A percentile compares a stretch with the other conserved stretches of the same genome.
phyloP scores from a whole-genome alignment of 176 grass and related monocot species.

The Otatea glauca region DNA sequence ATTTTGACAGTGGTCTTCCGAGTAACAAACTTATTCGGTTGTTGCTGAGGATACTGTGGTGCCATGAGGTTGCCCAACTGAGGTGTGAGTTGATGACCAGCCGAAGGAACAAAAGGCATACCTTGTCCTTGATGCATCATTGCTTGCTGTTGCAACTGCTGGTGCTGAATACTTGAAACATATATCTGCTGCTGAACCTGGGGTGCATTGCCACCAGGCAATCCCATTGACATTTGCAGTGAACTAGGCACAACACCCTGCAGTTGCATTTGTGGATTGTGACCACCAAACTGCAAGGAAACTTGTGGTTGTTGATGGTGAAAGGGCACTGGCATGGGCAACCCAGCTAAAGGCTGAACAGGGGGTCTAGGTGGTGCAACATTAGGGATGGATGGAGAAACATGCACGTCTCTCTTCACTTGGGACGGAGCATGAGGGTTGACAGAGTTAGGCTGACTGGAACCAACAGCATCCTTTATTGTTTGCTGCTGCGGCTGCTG shows the following conservation, averaged over 20 bases:
- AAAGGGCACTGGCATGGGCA: slow-evolving; percentile 55
- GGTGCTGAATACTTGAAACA: slow-evolving; percentile 58
- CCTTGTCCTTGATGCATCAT: slow-evolving; percentile 81
- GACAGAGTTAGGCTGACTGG: slow-evolving; percentile 50
- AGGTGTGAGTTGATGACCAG: slow-evolving; percentile 61
- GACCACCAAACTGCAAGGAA: slow-evolving; percentile 76
- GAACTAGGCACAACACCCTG: slow-evolving; percentile 71
- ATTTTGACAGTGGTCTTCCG: slow-evolving; percentile 84
- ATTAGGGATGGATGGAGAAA: slow-evolving; percentile 43
- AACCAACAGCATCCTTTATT: slow-evolving; percentile 50
- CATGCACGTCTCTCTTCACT: slow-evolving; percentile 51
- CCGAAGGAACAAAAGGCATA: slow-evolving; percentile 57
- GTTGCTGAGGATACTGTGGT: slow-evolving; percentile 70
- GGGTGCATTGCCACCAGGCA: slow-evolving; percentile 58
- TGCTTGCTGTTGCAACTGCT: slow-evolving; percentile 75
- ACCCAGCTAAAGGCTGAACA: slow-evolving; percentile 48
- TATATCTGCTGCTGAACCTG: slow-evolving; percentile 75
- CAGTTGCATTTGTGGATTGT: slow-evolving; percentile 54
- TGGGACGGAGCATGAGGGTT: slow-evolving; percentile 55
- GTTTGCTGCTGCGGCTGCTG: slow-evolving; percentile 35
- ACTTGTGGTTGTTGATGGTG: slow-evolving; percentile 62
- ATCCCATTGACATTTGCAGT: slow-evolving; percentile 75
- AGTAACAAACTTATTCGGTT: slow-evolving; percentile 55
- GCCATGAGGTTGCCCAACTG: slow-evolving; percentile 66
- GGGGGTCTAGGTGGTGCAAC: slow-evolving; percentile 45